These are phyloP conservation scores for Mycena latifolia DNA, from an alignment of 768 basidiomycete species.

Conservation along the genomic window DNA sequence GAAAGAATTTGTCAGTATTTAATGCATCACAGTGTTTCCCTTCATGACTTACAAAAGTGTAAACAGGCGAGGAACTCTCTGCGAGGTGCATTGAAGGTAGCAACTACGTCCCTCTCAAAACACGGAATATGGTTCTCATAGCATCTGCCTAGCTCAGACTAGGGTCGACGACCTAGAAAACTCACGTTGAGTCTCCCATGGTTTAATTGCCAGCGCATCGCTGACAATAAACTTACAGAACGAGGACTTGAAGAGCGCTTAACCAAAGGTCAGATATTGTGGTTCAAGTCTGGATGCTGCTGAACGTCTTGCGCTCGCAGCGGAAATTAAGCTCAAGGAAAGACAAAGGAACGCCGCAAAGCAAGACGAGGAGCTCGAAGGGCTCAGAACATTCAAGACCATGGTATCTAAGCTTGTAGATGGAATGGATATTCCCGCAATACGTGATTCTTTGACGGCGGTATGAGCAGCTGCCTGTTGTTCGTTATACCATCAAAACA, in stretches of 20 bases:
- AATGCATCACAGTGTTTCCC: too few relatives aligned
- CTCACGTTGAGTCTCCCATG: too few relatives aligned
- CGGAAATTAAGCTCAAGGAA: neutral
- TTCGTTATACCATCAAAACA: too few relatives aligned
- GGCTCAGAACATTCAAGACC: neutral
- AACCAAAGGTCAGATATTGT: neutral
- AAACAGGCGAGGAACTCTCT: neutral
- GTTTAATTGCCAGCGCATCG: too few relatives aligned
- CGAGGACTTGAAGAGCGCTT: neutral
- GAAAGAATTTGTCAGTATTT: neutral
- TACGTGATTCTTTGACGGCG: too few relatives aligned
- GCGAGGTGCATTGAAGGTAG: neutral
- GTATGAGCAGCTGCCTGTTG: too few relatives aligned
- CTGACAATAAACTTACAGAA: neutral
- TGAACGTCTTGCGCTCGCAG: neutral
- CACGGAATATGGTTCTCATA: neutral
- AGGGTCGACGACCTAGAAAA: neutral
- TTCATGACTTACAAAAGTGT: neutral
- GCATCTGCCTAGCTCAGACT: neutral
- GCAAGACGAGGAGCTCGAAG: neutral
- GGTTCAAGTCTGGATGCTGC: neutral
- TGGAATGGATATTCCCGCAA: neutral
- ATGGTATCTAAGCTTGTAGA: neutral
- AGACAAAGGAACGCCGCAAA: neutral
- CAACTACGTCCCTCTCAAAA: neutral